phyloP scores from a whole-genome alignment of 2,329 filamentous ascomycete genomes.

The Colletotrichum karsti region DNA sequence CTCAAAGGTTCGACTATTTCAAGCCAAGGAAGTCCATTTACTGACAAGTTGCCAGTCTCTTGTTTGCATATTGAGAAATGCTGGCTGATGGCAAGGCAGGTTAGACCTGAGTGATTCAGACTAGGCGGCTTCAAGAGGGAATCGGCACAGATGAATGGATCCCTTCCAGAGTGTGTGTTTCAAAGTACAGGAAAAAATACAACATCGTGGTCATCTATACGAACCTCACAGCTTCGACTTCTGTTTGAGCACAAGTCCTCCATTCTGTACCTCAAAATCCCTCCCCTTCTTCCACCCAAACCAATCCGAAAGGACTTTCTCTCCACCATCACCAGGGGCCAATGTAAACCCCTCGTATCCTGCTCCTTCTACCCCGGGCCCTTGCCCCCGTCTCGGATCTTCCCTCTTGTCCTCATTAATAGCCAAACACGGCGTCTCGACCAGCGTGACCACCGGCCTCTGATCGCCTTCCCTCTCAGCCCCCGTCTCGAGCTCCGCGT shows the following conservation, averaged over 20 bases:
- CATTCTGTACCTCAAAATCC: slow-evolving; percentile 74
- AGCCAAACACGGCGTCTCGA: slow-evolving; percentile 73
- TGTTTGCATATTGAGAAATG: too few species aligned
- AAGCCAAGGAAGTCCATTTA: too few species aligned
- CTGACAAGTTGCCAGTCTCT: too few species aligned
- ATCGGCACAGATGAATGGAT: background rate
- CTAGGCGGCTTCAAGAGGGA: too few species aligned
- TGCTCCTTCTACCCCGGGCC: slow-evolving; percentile 68
- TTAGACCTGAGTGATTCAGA: too few species aligned
- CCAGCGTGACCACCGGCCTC: slow-evolving; percentile 74
- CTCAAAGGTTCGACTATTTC: too few species aligned
- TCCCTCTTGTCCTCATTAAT: slow-evolving; percentile 57
- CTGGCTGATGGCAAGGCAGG: too few species aligned
- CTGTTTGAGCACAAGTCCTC: slow-evolving; percentile 63
- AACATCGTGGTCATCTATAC: background rate
- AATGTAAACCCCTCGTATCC: slow-evolving; percentile 73
- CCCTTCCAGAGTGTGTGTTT: background rate
- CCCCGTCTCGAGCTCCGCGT: slow-evolving; percentile 71
- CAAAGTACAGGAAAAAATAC: background rate
- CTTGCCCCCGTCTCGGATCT: slow-evolving; percentile 64
- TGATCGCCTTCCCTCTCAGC: slow-evolving; percentile 70
- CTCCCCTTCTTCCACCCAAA: slow-evolving; percentile 77
- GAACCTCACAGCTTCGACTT: slow-evolving; percentile 41
- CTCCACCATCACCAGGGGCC: slow-evolving; percentile 75
- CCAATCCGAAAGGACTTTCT: slow-evolving; percentile 75